Evolutionary conservation across 2,329 filamentous ascomycete species (phyloP), one percentile per base, ranked within the genome.

Genomic region (Chalaropsis thielavioides): DNA sequence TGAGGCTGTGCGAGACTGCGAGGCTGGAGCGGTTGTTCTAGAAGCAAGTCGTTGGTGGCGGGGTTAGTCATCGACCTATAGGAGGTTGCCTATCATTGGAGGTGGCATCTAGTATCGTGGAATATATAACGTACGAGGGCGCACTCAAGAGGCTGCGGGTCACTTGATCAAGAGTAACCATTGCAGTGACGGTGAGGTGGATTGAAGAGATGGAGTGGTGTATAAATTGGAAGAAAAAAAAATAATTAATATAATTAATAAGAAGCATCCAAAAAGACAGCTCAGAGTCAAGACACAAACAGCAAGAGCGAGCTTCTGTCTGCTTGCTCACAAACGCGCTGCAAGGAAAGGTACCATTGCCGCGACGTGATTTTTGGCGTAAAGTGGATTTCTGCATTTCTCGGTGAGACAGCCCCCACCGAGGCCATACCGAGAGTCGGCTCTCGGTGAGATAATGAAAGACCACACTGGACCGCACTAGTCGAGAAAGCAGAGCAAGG

Each of bases 81-180:
- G 46, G 46, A 11, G 13, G 46, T 24, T 22, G 46, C 0, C 10
- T 11, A 19, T 24, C 10, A n/a, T 31, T 31, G 31, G 3, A 31
- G 2, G 2, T 31, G 46, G 22, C 13, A 72, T 66, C 74, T 78
- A 68, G 27, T 13, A 19, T 31, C 6, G 49, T 54, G 43, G 7
- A 38, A 38, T 38, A 41, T 11, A 49, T 4, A 19, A 69, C 74
- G 68, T 69, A 75, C 74, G 70, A 71, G 58, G 74, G 71, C 22
- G 70, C 71, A 63, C 73, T 72, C 63, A 75, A 71, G 40, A 76
- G 70, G 60, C 71, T 73, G 64, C 69, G 73, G 27, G 70, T 61
- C 46, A 72, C 71, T 46, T 75, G 71, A 61, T 75, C 70, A 64
- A 75, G 71, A 40, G 69, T 67, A 40, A 75, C 74, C 74, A 76